Evolutionary conservation across 2,329 filamentous ascomycete genomes (phyloP).

Genomic region (Stemphylium beticola): DNA sequence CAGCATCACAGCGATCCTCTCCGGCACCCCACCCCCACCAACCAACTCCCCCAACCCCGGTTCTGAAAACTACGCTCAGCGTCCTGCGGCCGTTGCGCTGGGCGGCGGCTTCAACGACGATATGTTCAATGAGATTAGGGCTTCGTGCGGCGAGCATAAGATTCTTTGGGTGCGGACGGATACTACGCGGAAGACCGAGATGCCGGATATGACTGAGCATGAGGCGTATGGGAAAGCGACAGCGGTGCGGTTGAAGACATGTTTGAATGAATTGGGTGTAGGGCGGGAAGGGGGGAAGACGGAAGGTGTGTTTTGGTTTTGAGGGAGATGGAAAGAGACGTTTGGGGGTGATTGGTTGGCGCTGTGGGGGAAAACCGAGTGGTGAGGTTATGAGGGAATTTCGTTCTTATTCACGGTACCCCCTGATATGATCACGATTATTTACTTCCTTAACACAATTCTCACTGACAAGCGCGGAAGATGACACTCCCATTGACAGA

Average conservation of each 20-base stretch:
- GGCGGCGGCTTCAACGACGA: conserved; percentile 2
- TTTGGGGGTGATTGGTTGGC: no score
- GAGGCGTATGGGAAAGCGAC: conserved; percentile 15
- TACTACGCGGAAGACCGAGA: background rate
- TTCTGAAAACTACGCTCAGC: background rate
- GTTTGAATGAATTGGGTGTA: conserved; percentile 10
- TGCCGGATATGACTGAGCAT: conserved; percentile 9
- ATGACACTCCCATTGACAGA: no score
- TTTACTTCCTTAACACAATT: no score
- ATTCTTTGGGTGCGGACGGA: conserved; percentile 16
- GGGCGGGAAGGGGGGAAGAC: conserved; percentile 3
- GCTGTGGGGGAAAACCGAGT: no score
- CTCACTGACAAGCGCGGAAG: no score
- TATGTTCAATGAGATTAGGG: conserved; percentile 1
- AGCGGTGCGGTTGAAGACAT: conserved; percentile 10
- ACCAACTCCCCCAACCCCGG: background rate
- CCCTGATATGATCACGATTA: no score
- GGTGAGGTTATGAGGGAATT: no score
- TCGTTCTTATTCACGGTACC: no score
- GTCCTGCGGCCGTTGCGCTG: background rate
- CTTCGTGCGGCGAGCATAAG: conserved; percentile 6
- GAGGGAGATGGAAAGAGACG: background rate
- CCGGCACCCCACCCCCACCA: background rate
- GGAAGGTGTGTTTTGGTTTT: conserved; percentile 11
- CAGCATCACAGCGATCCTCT: conserved; percentile 13